Percentiles rank a stretch among this genome's conserved stretches.
phyloP scores from a whole-genome alignment of 768 basidiomycete species.

The Auriscalpium orientale region DNA sequence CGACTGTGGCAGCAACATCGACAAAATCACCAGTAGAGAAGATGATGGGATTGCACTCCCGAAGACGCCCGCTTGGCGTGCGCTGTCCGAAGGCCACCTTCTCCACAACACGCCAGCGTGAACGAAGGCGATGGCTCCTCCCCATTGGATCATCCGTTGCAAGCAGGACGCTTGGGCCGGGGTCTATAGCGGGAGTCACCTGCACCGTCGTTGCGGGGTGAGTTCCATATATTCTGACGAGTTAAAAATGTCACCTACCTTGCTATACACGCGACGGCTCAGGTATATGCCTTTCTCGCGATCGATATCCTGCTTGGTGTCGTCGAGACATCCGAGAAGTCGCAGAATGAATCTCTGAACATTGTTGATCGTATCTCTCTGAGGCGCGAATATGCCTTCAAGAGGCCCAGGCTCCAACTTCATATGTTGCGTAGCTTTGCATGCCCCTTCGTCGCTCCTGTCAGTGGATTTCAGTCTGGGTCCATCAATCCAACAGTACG shows the following conservation, averaged over 20 bases:
- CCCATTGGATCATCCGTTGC: background rate
- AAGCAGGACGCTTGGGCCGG: no score
- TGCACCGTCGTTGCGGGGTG: no score
- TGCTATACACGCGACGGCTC: background rate
- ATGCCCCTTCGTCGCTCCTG: background rate
- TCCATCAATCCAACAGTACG: background rate
- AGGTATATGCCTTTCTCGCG: background rate
- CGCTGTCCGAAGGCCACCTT: no score
- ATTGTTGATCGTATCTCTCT: background rate
- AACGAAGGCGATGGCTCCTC: background rate
- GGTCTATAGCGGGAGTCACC: no score
- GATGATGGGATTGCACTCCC: background rate
- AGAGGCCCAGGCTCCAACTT: background rate
- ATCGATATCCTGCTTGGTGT: background rate
- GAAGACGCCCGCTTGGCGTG: background rate
- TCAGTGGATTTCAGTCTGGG: no score
- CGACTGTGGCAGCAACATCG: background rate
- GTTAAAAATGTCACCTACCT: no score
- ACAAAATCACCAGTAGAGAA: background rate
- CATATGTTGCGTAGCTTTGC: background rate
- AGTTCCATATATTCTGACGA: no score
- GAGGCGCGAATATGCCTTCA: background rate
- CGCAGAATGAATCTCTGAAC: background rate
- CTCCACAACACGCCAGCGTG: background rate
- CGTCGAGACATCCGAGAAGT: background rate